Evolutionary conservation across 495 filamentous ascomycete species (phyloP).

Genomic region (Tuber borchii): DNA sequence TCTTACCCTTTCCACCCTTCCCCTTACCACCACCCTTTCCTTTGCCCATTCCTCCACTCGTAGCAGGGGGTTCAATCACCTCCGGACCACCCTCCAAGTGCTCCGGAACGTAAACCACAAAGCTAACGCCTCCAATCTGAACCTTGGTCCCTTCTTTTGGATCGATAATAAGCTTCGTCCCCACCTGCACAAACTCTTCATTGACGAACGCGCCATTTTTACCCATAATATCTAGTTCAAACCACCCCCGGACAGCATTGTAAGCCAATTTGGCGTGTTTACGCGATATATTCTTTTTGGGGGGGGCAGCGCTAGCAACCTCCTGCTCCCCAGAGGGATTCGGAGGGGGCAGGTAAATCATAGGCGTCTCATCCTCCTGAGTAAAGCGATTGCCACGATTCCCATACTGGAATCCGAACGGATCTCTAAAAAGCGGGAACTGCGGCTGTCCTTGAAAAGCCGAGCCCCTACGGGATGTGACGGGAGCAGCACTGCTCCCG

Average conservation of each 20-base stretch:
- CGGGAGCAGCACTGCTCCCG: slow-evolving; percentile 17
- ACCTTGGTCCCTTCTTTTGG: slow-evolving; percentile 31
- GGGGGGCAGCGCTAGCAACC: slow-evolving; percentile 2
- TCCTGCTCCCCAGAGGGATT: slow-evolving; percentile 10
- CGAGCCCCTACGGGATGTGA: neutral
- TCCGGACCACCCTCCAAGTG: slow-evolving; percentile 21
- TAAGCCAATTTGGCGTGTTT: slow-evolving; percentile 78
- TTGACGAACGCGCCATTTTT: slow-evolving; percentile 82
- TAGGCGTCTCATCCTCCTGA: slow-evolving; percentile 27
- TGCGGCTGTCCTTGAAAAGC: neutral
- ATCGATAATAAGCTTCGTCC: slow-evolving; percentile 36
- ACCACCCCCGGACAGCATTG: slow-evolving; percentile 64
- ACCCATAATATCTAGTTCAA: slow-evolving; percentile 73
- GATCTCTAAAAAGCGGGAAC: slow-evolving; percentile 25
- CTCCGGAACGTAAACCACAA: slow-evolving; percentile 34
- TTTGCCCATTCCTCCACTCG: slow-evolving; percentile 48
- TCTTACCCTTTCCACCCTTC: slow-evolving; percentile 50
- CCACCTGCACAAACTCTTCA: slow-evolving; percentile 49
- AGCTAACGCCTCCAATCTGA: slow-evolving; percentile 40
- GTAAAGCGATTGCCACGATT: neutral
- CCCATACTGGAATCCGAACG: slow-evolving; percentile 7
- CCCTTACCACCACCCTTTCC: slow-evolving; percentile 62
- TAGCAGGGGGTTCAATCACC: slow-evolving; percentile 3
- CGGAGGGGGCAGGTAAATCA: slow-evolving; percentile 36
- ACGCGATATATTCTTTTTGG: slow-evolving; percentile 66